Base-by-base conservation (phyloP, 192 early-diverging fungal genomes). In the Funneliformis geosporum region DNA sequence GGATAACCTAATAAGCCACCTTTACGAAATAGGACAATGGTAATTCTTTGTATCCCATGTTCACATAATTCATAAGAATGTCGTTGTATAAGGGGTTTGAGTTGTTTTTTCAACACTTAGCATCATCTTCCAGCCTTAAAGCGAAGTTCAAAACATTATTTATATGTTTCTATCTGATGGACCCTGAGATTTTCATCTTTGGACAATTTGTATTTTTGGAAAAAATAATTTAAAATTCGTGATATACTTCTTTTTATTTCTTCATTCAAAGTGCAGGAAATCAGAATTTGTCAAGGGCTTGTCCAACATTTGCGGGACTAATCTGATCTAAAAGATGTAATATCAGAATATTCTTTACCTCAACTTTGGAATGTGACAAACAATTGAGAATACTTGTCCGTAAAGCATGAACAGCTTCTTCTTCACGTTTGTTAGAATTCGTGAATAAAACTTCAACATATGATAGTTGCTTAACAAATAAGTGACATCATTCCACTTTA, bases 101-200 rank as follows among this genome's bases (percentile, higher is more conserved):
- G 84, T 73, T 87, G 88, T n/a, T 68, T 86, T 79, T 91, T 86
- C 86, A 90, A 89, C 38, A 89, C 87, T 76, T 82, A 40, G 87
- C 84, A 44, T 90, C 87, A 55, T 84, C 85, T 73, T 88, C 86
- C 62, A 89, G 90, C 75, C 92, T 88, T 65, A 97, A 80, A 16
- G 95, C 96, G 33, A 97, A 85, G 82, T 96, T 97, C 46, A 96
- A 81, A 62, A 99, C 92, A 80, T 98, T 95, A 50, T 92, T 93
- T 71, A 89, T 88, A 65, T 82, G 2, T 81, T 70, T 59, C 75
- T 82, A 44, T 79, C 81, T 11, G 68, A 21, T 33, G 69, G n/a
- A 64, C 61, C 65, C 16, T 60, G 44, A 16, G 44, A 16, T 25
- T 42, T 14, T 10, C 60, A 59, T 55, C 62, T 33, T 43, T 83